A percentile compares a stretch with the other conserved stretches of the same genome.
Conservation (phyloP, 495 filamentous ascomycete species). For the Chaetomium tenue region DNA sequence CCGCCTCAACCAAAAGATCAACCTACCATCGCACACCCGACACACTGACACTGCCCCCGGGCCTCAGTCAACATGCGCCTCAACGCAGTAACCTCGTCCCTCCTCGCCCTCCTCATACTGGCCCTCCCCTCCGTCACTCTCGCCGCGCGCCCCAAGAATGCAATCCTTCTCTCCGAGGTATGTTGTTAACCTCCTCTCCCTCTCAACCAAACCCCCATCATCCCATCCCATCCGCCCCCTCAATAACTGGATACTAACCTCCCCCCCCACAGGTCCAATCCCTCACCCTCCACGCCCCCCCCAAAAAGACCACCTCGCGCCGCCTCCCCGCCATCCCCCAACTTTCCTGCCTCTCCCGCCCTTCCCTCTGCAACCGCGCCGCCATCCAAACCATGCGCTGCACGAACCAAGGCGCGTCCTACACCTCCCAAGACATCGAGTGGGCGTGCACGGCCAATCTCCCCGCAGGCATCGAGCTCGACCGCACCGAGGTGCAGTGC, state of each 20-base stretch:
- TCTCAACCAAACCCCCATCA: background rate
- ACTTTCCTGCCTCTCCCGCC: slow-evolving; percentile 75
- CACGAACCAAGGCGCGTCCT: slow-evolving; percentile 72
- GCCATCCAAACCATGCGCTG: slow-evolving; percentile 81
- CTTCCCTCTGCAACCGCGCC: slow-evolving; percentile 60
- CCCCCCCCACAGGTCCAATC: slow-evolving; percentile 52
- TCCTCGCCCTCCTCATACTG: slow-evolving; percentile 10
- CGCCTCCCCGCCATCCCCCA: slow-evolving; percentile 77
- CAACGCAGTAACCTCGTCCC: background rate
- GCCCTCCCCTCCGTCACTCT: slow-evolving; percentile 4
- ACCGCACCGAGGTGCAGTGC: slow-evolving; percentile 85
- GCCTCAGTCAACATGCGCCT: slow-evolving; percentile 11
- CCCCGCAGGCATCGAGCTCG: slow-evolving; percentile 82
- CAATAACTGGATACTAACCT: no score
- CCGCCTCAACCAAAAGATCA: no score
- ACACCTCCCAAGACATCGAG: slow-evolving; percentile 69
- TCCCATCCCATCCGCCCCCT: background rate
- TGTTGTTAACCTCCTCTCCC: background rate
- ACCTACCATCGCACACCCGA: background rate
- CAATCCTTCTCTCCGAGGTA: slow-evolving; percentile 35
- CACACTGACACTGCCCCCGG: background rate
- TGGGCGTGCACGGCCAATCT: slow-evolving; percentile 84
- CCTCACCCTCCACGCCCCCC: slow-evolving; percentile 65
- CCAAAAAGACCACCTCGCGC: slow-evolving; percentile 64
- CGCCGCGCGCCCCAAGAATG: slow-evolving; percentile 28